Evolutionary conservation across 2,329 filamentous ascomycete genomes (phyloP).

Genomic region (Colletotrichum tanaceti): DNA sequence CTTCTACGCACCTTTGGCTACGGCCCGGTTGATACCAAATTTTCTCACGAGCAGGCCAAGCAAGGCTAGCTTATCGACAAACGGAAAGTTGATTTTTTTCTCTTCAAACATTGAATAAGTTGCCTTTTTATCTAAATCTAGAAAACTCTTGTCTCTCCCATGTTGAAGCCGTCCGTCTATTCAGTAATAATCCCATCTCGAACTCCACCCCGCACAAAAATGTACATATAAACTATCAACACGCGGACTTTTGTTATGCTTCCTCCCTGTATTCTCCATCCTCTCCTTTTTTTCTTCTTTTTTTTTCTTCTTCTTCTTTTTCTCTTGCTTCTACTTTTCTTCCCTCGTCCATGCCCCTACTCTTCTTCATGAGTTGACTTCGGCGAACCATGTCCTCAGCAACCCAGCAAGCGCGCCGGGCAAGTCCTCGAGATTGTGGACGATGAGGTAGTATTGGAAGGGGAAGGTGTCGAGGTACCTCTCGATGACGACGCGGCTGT

Average conservation of each 20-base stretch:
- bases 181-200: neutral
- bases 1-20: conserved; percentile 29
- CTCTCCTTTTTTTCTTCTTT: neutral
- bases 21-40: conserved; percentile 38
- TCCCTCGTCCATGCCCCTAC: neutral
- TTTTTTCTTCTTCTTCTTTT: neutral
- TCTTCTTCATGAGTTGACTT: conserved; percentile 62
- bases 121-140: neutral
- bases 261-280: too few relatives aligned
- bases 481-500: conserved; percentile 81
- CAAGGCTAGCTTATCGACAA: conserved; percentile 10
- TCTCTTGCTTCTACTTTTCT: too few relatives aligned
- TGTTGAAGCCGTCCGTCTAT: neutral
- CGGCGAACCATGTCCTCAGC: conserved; percentile 94
- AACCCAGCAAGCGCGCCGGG: conserved; percentile 88
- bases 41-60: conserved; percentile 17
- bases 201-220: neutral
- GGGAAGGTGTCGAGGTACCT: conserved; percentile 96
- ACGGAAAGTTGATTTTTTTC: conserved; percentile 3
- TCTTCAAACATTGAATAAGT: neutral
- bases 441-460: conserved; percentile 96
- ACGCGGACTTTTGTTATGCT: too few relatives aligned
- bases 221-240: neutral
- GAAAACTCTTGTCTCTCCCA: neutral
- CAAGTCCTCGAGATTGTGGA: conserved; percentile 90